Percentiles rank a stretch among this genome's conserved stretches.
Evolutionary conservation across 176 grass and related monocot species (phyloP).

Genomic region (Elymus sibiricus): DNA sequence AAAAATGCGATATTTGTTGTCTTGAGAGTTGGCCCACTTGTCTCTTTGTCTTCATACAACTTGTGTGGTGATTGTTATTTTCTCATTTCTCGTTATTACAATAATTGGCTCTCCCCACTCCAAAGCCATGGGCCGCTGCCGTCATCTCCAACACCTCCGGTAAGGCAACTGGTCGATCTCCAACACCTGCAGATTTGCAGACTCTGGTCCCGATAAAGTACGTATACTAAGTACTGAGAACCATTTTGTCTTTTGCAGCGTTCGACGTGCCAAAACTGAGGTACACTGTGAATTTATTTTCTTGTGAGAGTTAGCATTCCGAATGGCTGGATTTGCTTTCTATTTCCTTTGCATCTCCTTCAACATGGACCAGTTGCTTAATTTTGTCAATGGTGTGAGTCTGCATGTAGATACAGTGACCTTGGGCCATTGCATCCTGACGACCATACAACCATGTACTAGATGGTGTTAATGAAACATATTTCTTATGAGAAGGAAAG

Average conservation of each 20-base stretch:
- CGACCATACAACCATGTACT: too few relatives aligned
- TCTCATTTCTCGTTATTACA: neutral
- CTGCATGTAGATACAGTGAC: too few relatives aligned
- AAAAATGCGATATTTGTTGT: neutral
- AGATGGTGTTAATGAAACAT: too few relatives aligned
- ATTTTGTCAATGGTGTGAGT: neutral
- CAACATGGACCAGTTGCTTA: too few relatives aligned
- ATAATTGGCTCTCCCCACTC: neutral
- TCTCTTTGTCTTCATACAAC: neutral
- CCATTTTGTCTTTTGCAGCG: constrained; percentile 16
- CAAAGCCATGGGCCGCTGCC: constrained; percentile 30
- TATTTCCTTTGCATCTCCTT: neutral
- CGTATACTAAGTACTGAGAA: neutral
- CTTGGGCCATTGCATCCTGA: too few relatives aligned
- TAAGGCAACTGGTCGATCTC: neutral
- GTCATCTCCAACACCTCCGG: constrained; percentile 58
- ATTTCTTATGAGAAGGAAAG: too few relatives aligned
- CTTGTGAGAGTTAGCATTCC: neutral
- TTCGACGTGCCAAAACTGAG: constrained; percentile 52
- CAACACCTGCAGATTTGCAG: too few relatives aligned
- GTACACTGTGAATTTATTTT: neutral
- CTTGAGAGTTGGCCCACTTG: neutral
- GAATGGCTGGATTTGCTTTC: neutral
- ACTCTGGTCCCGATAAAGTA: neutral
- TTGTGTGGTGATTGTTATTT: neutral